Evolutionary conservation across 106 monocot species (phyloP), one percentile per base, ranked within the genome.

Genomic region (Dioscorea zingiberensis): DNA sequence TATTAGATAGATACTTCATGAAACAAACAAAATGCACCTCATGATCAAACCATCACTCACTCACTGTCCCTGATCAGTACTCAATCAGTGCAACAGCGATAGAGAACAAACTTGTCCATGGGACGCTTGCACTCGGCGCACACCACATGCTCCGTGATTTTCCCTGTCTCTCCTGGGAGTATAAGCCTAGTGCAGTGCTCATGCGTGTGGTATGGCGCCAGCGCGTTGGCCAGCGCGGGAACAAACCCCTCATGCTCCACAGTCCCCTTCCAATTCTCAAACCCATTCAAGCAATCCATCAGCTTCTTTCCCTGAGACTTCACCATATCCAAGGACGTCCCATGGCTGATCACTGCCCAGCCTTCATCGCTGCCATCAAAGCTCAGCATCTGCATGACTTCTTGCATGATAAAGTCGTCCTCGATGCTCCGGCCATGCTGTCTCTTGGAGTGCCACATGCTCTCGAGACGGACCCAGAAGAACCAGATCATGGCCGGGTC

Each of bases 391-490:
- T 74, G 32, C 80, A 85, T 83, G 24, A 93, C 78, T 61, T 88
- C 93, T 53, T 80, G 75, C 88, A 88, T 77, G 67, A 93, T 83
- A 0, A 16, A 48, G 76, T 93, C 93, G 53, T 83, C 59, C 55
- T 85, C 83, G 21, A 80, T 54, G 48, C 19, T 83, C 46, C 59
- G 61, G 17, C 80, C 76, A 22, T 76, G 80, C 30, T 93, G 88
- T 78, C 83, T 81, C 68, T 86, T 93, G 14, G 93, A 93, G 72
- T 86, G 76, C 77, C 72, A 70, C 93, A 93, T 93, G 81, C 88
- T 93, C 71, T 93, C 93, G 22, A 93, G 76, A 27, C 88, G 70
- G 4, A 74, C 69, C 93, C 88, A 93, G 76, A 93, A 93, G 85
- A 89, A 93, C 88, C 85, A 93, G 5, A 89, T 44, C 88, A 88